Evolutionary conservation across 805 yeast species (phyloP), one percentile per base, ranked within the genome.

Genomic region (Candida railenensis): DNA sequence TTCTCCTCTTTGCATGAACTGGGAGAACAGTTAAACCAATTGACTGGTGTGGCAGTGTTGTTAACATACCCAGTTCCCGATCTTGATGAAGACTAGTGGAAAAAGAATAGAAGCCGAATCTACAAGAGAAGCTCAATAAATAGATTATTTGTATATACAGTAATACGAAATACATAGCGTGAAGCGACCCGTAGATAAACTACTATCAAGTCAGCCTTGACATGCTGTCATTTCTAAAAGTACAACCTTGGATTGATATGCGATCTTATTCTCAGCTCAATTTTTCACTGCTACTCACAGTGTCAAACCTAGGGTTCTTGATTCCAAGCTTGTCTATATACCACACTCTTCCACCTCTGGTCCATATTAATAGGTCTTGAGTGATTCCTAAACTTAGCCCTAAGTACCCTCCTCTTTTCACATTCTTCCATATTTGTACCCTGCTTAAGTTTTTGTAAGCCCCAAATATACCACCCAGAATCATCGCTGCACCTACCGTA

Each of bases 11-110:
- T 90, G 56, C 98, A 92, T 59, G 92, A 85, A 48, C 78, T 91
- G 3, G 99, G 99, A 14, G 86, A 84, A 55, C 97, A 92, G 65
- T 69, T 92, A 48, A 88, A 90, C 61, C 89, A 85, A 53, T 74
- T 94, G 52, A 88, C 97, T 0, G 99, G 98, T 45, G 80, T 90
- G 22, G 99, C 97, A 0, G 94, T 89, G 46, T 77, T 92, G 34
- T 71, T 91, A 52, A 83, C 82, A 50, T 94, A 86, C 60, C 96
- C 97, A 0, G 68, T 90, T 3, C 89, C 87, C 0, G 95, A 88
- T 42, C 76, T 83, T 48, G 78, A 86, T 34, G 95, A 86, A 38
- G 86, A 80, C 36, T 80, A n/a, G n/a, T n/a, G n/a, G n/a, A n/a
- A n/a, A n/a, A n/a, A n/a, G n/a, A n/a, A n/a, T n/a, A n/a, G n/a